Base-by-base conservation (phyloP, 2,329 filamentous ascomycete genomes). In the Cyanodermella asteris region DNA sequence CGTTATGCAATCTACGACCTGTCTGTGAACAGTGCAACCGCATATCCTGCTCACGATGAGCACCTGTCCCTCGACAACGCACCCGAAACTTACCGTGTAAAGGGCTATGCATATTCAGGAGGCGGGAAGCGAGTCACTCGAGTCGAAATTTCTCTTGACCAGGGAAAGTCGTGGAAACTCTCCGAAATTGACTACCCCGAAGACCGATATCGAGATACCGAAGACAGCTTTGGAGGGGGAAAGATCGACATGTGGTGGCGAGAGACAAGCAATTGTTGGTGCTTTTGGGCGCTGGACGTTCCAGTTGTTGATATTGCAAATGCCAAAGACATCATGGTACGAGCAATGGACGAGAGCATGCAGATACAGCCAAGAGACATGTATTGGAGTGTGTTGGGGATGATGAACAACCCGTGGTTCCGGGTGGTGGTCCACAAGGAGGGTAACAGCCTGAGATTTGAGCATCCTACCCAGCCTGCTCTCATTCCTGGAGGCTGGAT, bases 401-500 rank as follows among this genome's bases (percentile, higher is more conserved):
- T 93, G 82, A 91, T 93, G 82, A 91, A 91, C 49, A 91, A 91
- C 38, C 76, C 78, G 0, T 93, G 82, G 82, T 93, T 74, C 45
- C 62, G 82, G 5, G 63, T 93, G 1, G 65, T 70, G 2, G 74
- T 93, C 27, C 64, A 67, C 26, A 70, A 69, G 28, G 70, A 82
- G 31, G 58, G 56, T 1, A 55, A 64, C 10, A 47, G 42, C 6
- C 49, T 91, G 20, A 59, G 65, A 5, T 93, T 93, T 36, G 81
- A 91, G 44, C 82, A 93, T 38, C 82, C 82, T 0, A 90, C 80
- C 3, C 73, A 81, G 34, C 77, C 81, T 5, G 70, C 72, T 1
- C 47, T 80, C 18, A 70, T 72, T 34, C 61, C 73, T 0, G 76
- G 76, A 9, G 82, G 82, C 1, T 93, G 82, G 82, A 91, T 93